Evolutionary conservation across 768 basidiomycete genomes (phyloP), one percentile per base, ranked within the genome.

Genomic region (Hemileccinum rubropunctum): DNA sequence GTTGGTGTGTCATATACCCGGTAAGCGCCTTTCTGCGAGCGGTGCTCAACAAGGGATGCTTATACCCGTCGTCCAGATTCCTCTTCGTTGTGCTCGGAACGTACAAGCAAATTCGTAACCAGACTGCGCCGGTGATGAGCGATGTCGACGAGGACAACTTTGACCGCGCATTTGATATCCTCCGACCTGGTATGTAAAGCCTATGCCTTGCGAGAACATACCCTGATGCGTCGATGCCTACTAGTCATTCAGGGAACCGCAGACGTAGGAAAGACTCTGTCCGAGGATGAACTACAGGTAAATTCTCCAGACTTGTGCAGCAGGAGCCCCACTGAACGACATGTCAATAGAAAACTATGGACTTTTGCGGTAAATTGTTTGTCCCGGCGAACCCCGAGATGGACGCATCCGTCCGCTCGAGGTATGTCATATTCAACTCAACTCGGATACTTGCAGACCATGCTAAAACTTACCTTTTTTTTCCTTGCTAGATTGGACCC

Each of bases 61-160:
- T 34, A 34, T 34, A 15, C 13, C 15, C 4, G 1, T 23, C 2
- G 4, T 26, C 11, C 12, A 45, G 44, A n/a, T 45, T 45, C 34
- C 44, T 45, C 11, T 45, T 55, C 3, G 54, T 55, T 8, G 51
- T 55, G 4, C 20, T 56, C 6, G 54, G 43, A 14, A 48, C 47
- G 1, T 56, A 56, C 23, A 42, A 56, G 40, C 54, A 56, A n/a
- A 56, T 56, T 9, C 44, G 51, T 15, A 56, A 56, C 39, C 51
- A 56, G n/a, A 39, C 15, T 1, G 15, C 36, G 1, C 50, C 51
- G 3, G 43, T 55, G 5, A 42, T 52, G 54, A 55, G 51, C 26
- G 51, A 55, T 10, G 47, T 48, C 3, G 39, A 53, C 13, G 51
- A 55, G 20, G 51, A 53, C 34, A 53, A 55, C 23, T 45, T 55